A percentile compares a stretch with the other conserved stretches of the same genome.
Conservation (phyloP, 2,329 filamentous ascomycete species). For the Colletotrichum tofieldiae region DNA sequence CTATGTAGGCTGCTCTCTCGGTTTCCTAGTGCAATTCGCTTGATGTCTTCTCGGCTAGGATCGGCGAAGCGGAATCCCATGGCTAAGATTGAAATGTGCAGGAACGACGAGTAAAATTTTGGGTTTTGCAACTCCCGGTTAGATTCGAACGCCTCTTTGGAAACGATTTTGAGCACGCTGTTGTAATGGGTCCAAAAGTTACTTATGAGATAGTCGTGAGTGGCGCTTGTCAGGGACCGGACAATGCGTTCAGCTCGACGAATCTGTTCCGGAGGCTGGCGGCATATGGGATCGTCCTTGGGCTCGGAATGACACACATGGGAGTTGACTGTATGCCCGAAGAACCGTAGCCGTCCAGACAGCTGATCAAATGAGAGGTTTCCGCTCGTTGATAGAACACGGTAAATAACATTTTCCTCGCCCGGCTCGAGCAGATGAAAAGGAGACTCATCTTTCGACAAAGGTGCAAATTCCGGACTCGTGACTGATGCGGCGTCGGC, state of each 20-base stretch:
- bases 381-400: constrained; percentile 64
- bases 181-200: constrained; percentile 69
- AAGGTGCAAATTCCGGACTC: constrained; percentile 45
- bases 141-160: constrained; percentile 65
- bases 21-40: constrained; percentile 60
- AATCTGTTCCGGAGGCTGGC: constrained; percentile 60
- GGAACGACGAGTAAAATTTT: constrained; percentile 67
- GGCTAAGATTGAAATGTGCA: constrained; percentile 67
- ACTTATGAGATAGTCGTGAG: constrained; percentile 67
- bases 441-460: constrained; percentile 51
- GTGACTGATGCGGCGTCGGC: constrained; percentile 14
- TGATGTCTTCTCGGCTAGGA: constrained; percentile 63
- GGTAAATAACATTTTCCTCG: constrained; percentile 64
- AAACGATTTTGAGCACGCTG: constrained; percentile 63
- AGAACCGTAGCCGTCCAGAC: constrained; percentile 66
- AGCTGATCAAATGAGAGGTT: constrained; percentile 68
- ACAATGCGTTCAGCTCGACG: constrained; percentile 65
- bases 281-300: constrained; percentile 52
- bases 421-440: constrained; percentile 57
- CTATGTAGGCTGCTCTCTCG: constrained; percentile 68
- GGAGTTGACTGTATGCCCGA: constrained; percentile 68
- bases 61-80: constrained; percentile 69
- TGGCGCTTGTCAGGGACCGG: constrained; percentile 59
- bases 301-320: constrained; percentile 63
- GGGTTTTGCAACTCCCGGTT: constrained; percentile 62